These are phyloP conservation scores for Neofusicoccum ribis DNA, from an alignment of 2,329 filamentous ascomycete species.

Conservation along the genomic window DNA sequence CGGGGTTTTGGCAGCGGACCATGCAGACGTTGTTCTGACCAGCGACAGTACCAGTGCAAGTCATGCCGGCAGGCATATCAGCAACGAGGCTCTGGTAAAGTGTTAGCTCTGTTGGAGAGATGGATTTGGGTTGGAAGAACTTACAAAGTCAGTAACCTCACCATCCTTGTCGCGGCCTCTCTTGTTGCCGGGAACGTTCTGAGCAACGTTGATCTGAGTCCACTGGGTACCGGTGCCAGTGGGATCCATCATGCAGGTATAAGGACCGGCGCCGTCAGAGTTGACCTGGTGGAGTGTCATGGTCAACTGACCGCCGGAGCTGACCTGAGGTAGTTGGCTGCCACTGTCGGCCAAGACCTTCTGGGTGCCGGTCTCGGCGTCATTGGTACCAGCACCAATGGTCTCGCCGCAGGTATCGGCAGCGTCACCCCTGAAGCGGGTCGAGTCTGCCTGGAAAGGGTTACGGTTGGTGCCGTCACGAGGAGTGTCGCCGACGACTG, in stretches of 20 bases:
- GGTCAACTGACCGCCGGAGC: slow-evolving; percentile 55
- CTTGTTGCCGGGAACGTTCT: slow-evolving; percentile 54
- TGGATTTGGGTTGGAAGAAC: slow-evolving; percentile 6
- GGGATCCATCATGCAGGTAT: slow-evolving; percentile 64
- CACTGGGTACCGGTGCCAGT: slow-evolving; percentile 59
- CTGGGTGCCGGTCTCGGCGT: slow-evolving; percentile 57
- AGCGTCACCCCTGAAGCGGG: slow-evolving; percentile 58
- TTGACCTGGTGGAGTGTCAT: slow-evolving; percentile 71
- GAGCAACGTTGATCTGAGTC: slow-evolving; percentile 56
- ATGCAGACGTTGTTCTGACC: slow-evolving; percentile 63
- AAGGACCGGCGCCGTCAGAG: slow-evolving; percentile 65
- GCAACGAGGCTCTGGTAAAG: slow-evolving; percentile 54
- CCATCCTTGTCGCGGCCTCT: slow-evolving; percentile 40
- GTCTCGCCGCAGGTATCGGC: slow-evolving; percentile 61
- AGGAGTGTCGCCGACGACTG: slow-evolving; percentile 56
- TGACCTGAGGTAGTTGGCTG: slow-evolving; percentile 59
- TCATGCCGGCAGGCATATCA: slow-evolving; percentile 55
- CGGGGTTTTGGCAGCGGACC: slow-evolving; percentile 63
- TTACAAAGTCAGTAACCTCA: slow-evolving; percentile 22
- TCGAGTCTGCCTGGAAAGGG: slow-evolving; percentile 66
- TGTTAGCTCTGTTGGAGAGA: background rate
- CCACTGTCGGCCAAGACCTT: slow-evolving; percentile 61
- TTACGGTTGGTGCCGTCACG: slow-evolving; percentile 61
- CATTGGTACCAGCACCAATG: slow-evolving; percentile 56
- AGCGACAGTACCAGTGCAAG: slow-evolving; percentile 61